A percentile compares a stretch with the other conserved stretches of the same genome.
phyloP scores from a whole-genome alignment of 306 rosid genomes.

The Vicia villosa region DNA sequence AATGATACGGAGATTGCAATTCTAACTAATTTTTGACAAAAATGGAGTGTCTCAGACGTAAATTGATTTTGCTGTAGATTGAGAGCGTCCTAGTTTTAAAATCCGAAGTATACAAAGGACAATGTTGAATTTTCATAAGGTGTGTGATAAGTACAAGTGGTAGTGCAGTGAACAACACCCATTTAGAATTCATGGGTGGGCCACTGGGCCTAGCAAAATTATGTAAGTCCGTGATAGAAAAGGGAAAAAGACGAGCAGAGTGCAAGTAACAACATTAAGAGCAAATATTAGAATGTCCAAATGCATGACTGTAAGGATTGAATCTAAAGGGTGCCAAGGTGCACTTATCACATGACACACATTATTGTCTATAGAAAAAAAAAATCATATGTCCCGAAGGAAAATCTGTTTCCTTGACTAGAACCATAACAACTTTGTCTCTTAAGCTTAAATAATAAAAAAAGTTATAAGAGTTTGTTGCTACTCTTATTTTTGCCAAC shows the following conservation, averaged over 20 bases:
- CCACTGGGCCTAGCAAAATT: slow-evolving; percentile 38
- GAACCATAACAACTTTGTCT: background rate
- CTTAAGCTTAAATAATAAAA: no score
- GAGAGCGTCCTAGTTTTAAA: no score
- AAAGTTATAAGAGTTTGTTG: no score
- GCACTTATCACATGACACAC: slow-evolving; percentile 18
- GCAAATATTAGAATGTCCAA: slow-evolving; percentile 34
- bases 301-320: slow-evolving; percentile 35
- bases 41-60: no score
- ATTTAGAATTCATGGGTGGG: slow-evolving; percentile 30
- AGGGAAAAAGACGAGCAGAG: slow-evolving; percentile 3
- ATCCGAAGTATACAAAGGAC: no score
- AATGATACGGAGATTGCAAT: no score
- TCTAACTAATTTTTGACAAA: no score
- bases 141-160: no score
- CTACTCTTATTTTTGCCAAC: no score
- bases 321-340: slow-evolving; percentile 28
- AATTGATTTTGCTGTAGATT: no score
- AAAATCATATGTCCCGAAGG: background rate
- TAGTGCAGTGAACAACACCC: no score
- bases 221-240: slow-evolving; percentile 39
- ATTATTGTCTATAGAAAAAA: slow-evolving; percentile 31
- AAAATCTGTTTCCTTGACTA: slow-evolving; percentile 21
- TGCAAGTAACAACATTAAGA: slow-evolving; percentile 24
- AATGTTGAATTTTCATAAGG: no score